phyloP scores from a whole-genome alignment of 768 basidiomycete species.

The Mycena galericulata region DNA sequence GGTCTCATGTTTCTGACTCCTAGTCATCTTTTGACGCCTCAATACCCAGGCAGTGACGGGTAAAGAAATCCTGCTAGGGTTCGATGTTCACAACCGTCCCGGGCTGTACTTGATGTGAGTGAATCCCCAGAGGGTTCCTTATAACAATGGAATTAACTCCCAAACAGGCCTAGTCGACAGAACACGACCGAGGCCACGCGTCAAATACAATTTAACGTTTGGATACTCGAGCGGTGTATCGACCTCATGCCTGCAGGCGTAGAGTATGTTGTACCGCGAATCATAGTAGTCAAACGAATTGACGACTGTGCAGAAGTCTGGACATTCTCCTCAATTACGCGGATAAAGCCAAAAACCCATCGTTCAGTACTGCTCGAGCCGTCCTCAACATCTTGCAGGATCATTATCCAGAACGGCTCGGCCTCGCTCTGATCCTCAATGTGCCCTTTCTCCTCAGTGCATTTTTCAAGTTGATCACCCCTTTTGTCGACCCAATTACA shows the following conservation, averaged over 20 bases:
- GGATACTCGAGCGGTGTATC: conserved; percentile 80
- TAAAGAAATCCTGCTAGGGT: conserved; percentile 84
- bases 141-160: too few relatives aligned
- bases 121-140: too few relatives aligned
- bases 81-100: conserved; percentile 73
- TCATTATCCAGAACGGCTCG: conserved; percentile 91
- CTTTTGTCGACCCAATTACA: conserved; percentile 88
- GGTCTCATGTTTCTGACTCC: conserved; percentile 29
- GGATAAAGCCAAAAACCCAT: conserved; percentile 72
- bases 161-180: conserved; percentile 54
- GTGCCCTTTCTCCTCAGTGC: conserved; percentile 82
- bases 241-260: conserved; percentile 87
- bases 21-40: conserved; percentile 17
- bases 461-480: conserved; percentile 83
- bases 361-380: conserved; percentile 54
- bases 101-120: conserved; percentile 58
- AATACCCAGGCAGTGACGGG: conserved; percentile 76
- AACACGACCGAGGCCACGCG: conserved; percentile 78
- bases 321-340: conserved; percentile 83
- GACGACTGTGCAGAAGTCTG: conserved; percentile 60
- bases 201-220: conserved; percentile 81
- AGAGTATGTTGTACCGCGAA: conserved; percentile 62
- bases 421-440: conserved; percentile 78
- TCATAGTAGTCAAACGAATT: background rate
- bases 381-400: conserved; percentile 78